Evolutionary conservation across 192 early-diverging fungal genomes (phyloP), one percentile per base, ranked within the genome.

Genomic region (Coemansia sp.): DNA sequence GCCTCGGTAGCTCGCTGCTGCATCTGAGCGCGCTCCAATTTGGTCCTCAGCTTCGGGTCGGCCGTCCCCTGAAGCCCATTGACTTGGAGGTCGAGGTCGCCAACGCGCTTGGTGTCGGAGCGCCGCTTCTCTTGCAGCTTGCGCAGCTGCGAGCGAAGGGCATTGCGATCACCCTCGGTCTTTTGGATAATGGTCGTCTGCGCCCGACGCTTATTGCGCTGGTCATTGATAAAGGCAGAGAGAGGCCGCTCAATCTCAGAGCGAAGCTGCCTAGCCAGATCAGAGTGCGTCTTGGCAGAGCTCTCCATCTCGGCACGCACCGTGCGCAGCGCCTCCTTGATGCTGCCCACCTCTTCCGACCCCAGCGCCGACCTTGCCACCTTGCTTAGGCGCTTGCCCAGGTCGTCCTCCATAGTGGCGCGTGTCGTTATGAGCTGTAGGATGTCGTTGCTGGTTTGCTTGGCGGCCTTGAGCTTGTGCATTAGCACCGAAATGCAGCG

Each of bases 361-460:
- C 90, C 90, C 35, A 92, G 61, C 1, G 73, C 83, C 3, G 74
- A 63, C 34, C 88, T 86, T 6, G 86, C 71, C 46, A 87, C 67
- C 65, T 90, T 92, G 34, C 79, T 39, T 38, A 92, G 59, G 60
- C 83, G 83, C 66, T 89, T 88, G 48, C 89, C 89, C 60, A 87
- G 80, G 9, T 92, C 90, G 50, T 92, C 90, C 37, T 92, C 87
- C 28, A 90, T 65, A 1, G 75, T 59, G 5, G 90, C 87, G 46
- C 90, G 67, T 26, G 77, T 67, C 61, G 79, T 70, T 35, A 88
- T 86, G 72, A 92, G 81, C 16, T 75, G 65, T 60, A 87, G 73
- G 5, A 92, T 73, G 65, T 92, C 90, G 39, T 84, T 78, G 65
- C 87, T 88, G 2, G 90, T 90, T 48, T 85, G 80, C 58, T 90